Evolutionary conservation across 495 filamentous ascomycete species (phyloP).

Genomic region (Viridothelium virens): DNA sequence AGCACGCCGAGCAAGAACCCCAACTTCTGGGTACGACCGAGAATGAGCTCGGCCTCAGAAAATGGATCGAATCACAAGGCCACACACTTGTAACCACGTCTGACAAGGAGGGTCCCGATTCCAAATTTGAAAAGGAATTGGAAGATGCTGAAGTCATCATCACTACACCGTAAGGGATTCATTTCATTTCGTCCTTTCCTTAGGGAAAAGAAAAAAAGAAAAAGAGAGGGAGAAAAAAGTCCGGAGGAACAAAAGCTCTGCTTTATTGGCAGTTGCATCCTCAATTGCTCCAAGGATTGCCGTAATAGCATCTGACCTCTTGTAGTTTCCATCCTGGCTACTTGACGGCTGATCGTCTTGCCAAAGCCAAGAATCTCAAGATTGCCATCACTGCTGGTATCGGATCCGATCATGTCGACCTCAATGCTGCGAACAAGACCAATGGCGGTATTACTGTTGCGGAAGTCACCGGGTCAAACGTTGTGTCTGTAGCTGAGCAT

Average conservation of each 20-base stretch:
- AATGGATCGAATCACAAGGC: constrained; percentile 93
- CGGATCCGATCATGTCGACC: constrained; percentile 95
- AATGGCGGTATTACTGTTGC: constrained; percentile 97
- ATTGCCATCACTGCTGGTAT: constrained; percentile 90
- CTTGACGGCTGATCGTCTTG: constrained; percentile 90
- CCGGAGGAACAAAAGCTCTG: background rate
- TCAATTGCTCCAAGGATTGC: background rate
- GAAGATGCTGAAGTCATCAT: constrained; percentile 98
- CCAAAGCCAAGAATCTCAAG: constrained; percentile 98
- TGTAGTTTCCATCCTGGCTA: constrained; percentile 95
- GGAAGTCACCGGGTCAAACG: constrained; percentile 75
- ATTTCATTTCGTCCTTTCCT: constrained; percentile 15
- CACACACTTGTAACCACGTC: constrained; percentile 95
- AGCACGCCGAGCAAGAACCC: constrained; percentile 69
- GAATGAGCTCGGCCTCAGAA: constrained; percentile 92
- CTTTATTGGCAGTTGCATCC: background rate
- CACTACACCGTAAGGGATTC: constrained; percentile 74
- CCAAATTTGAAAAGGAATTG: constrained; percentile 87
- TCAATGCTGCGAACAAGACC: constrained; percentile 94
- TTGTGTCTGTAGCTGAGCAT: constrained; percentile 48
- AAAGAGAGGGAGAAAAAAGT: no score
- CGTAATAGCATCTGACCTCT: background rate
- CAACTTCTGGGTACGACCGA: constrained; percentile 87
- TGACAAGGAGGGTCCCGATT: constrained; percentile 92
- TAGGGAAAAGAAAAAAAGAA: no score